Evolutionary conservation across 495 filamentous ascomycete species (phyloP), one percentile per base, ranked within the genome.

Genomic region (Gamarada debralockiae): DNA sequence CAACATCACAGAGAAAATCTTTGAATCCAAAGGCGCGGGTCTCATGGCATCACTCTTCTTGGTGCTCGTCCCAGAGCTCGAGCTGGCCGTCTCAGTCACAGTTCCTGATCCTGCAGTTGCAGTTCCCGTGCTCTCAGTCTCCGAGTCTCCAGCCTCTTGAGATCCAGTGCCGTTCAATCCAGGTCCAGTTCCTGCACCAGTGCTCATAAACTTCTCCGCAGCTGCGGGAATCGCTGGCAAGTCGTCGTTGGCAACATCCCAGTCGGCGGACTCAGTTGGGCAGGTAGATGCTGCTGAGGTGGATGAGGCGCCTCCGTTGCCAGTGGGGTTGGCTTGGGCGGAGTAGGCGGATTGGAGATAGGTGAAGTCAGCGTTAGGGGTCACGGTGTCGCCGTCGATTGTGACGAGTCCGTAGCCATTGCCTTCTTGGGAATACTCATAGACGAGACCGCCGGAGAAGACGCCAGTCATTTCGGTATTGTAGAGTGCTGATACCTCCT

Each of bases 401-500:
- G 70, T 63, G 64, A 98, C 78, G 42, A 97, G 81, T 48, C 92
- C 92, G 71, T 82, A 97, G 25, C 71, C 69, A 73, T 82, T 87
- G 39, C 71, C 70, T 66, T 92, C 92, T 67, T 90, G 68, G 48
- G 83, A 82, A 71, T 95, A 97, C 70, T 97, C 92, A 74, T 96
- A 97, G 64, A 96, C 86, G 27, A 97, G 81, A 57, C 92, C 92
- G 56, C 92, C 92, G 48, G 92, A 96, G 77, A 95, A 97, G 50
- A 96, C 92, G 42, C 69, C 55, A 1, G 88, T 92, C 92, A 97
- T 97, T 51, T 95, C 63, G 13, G 69, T 69, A 67, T 76, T 80
- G 80, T 96, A 97, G 47, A 97, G 79, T 22, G 90, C 76, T 25
- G 66, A 61, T 40, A 97, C 77, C 73, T 96, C 92, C 44, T n/a